Evolutionary conservation across 2,329 filamentous ascomycete genomes (phyloP).

Genomic region (Cadophora sp.): DNA sequence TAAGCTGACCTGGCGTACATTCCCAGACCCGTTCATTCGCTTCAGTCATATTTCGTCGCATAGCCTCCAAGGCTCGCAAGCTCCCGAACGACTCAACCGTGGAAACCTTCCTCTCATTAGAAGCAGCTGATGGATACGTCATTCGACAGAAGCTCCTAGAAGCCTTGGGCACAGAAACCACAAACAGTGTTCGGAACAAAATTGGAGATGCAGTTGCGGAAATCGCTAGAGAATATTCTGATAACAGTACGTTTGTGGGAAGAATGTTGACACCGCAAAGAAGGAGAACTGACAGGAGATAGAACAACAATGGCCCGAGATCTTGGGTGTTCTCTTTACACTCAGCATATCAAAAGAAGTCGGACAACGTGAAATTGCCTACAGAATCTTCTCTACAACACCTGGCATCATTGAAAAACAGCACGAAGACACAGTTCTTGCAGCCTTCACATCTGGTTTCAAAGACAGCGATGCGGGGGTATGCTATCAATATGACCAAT

Average conservation of each 20-base stretch:
- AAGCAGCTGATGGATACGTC: slow-evolving; percentile 72
- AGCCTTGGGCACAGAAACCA: slow-evolving; percentile 74
- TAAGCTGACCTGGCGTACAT: slow-evolving; percentile 27
- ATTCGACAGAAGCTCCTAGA: slow-evolving; percentile 87
- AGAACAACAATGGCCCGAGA: slow-evolving; percentile 89
- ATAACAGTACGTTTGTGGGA: slow-evolving; percentile 72
- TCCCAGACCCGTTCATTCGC: slow-evolving; percentile 86
- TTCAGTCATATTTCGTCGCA: slow-evolving; percentile 91
- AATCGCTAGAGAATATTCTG: slow-evolving; percentile 91
- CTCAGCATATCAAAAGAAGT: slow-evolving; percentile 86
- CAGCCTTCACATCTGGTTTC: slow-evolving; percentile 90
- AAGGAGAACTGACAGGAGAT: slow-evolving; percentile 33
- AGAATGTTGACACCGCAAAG: background rate
- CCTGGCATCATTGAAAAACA: slow-evolving; percentile 96
- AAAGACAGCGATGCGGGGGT: slow-evolving; percentile 85
- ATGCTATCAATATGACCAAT: slow-evolving; percentile 42
- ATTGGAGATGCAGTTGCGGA: slow-evolving; percentile 98
- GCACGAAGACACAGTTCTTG: slow-evolving; percentile 88
- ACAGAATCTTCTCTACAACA: slow-evolving; percentile 93
- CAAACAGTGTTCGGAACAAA: slow-evolving; percentile 85
- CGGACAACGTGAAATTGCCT: slow-evolving; percentile 88
- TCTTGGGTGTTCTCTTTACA: slow-evolving; percentile 85
- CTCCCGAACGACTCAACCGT: slow-evolving; percentile 71
- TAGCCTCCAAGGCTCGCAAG: slow-evolving; percentile 89
- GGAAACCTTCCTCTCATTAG: slow-evolving; percentile 86